These are phyloP conservation scores for Ophiostoma pallidulum DNA, from an alignment of 2,329 filamentous ascomycete genomes.

Conservation along the genomic window DNA sequence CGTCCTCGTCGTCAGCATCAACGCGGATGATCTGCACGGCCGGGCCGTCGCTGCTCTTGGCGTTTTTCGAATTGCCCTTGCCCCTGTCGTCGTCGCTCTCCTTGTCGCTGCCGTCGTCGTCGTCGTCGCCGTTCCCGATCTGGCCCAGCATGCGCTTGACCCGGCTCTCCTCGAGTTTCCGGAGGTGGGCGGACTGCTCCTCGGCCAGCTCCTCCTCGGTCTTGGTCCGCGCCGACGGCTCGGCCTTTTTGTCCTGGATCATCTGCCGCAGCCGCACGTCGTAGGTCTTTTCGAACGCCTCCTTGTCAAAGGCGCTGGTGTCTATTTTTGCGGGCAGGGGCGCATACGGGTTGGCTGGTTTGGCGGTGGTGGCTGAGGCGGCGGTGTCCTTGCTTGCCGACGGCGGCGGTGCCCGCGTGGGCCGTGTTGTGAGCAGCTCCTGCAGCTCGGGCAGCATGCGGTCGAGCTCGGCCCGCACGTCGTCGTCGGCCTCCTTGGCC, in stretches of 20 bases:
- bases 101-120: slow-evolving; percentile 32
- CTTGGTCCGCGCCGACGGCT: slow-evolving; percentile 80
- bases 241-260: slow-evolving; percentile 72
- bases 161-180: slow-evolving; percentile 74
- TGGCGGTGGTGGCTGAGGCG: slow-evolving; percentile 14
- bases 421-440: slow-evolving; percentile 50
- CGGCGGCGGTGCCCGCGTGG: slow-evolving; percentile 10
- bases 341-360: too few relatives aligned
- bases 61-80: slow-evolving; percentile 20
- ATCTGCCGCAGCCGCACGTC: slow-evolving; percentile 75
- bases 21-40: slow-evolving; percentile 18
- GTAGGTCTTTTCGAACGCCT: slow-evolving; percentile 74
- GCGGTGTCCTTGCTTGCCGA: slow-evolving; percentile 24
- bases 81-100: slow-evolving; percentile 70
- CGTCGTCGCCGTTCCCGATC: slow-evolving; percentile 51
- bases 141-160: slow-evolving; percentile 82
- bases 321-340: too few relatives aligned
- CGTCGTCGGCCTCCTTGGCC: slow-evolving; percentile 86
- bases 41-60: neutral
- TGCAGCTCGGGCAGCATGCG: slow-evolving; percentile 72
- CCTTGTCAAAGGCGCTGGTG: slow-evolving; percentile 49
- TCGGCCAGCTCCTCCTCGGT: slow-evolving; percentile 77
- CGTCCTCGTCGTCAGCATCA: slow-evolving; percentile 40
- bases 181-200: slow-evolving; percentile 67
- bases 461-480: slow-evolving; percentile 74